Percentiles rank a stretch among this genome's conserved stretches.
Conservation (phyloP, 192 early-diverging fungal species). For the Dissophora globulifera region DNA sequence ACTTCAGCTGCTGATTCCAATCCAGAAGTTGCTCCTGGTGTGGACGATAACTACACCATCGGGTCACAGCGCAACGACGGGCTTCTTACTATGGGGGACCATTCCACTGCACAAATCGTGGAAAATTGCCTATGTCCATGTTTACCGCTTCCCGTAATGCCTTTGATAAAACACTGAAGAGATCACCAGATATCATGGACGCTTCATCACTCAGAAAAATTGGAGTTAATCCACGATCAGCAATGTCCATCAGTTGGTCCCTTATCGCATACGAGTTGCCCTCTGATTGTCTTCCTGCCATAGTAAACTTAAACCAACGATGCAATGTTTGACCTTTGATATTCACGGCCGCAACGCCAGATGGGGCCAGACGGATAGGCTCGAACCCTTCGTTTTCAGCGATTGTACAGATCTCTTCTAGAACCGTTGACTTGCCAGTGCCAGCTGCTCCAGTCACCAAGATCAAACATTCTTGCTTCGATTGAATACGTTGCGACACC, state of each 20-base stretch:
- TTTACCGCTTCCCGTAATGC: conserved; percentile 13
- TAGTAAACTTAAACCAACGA: conserved; percentile 13
- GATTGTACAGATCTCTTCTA: conserved; percentile 3
- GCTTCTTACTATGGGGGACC: neutral
- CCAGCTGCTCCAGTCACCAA: conserved; percentile 29
- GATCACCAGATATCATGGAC: conserved; percentile 16
- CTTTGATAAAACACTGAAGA: conserved; percentile 1
- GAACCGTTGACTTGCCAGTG: conserved; percentile 13
- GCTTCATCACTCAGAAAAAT: conserved; percentile 15
- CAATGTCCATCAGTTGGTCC: conserved; percentile 16
- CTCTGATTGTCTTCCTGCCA: conserved; percentile 6
- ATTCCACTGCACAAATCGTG: neutral
- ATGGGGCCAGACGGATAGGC: conserved; percentile 12
- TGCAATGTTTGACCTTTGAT: conserved; percentile 25
- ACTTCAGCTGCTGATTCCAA: neutral
- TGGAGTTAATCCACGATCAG: neutral
- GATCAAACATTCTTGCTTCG: neutral
- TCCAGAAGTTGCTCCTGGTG: neutral
- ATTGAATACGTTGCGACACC: neutral
- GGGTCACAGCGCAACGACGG: neutral
- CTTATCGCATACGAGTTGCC: conserved; percentile 4
- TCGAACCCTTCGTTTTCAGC: neutral
- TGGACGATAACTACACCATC: neutral
- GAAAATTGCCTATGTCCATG: neutral
- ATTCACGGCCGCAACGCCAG: conserved; percentile 25